A percentile compares a stretch with the other conserved stretches of the same genome.
phyloP scores from a whole-genome alignment of 2,329 filamentous ascomycete species.

The Penicillium sp. region DNA sequence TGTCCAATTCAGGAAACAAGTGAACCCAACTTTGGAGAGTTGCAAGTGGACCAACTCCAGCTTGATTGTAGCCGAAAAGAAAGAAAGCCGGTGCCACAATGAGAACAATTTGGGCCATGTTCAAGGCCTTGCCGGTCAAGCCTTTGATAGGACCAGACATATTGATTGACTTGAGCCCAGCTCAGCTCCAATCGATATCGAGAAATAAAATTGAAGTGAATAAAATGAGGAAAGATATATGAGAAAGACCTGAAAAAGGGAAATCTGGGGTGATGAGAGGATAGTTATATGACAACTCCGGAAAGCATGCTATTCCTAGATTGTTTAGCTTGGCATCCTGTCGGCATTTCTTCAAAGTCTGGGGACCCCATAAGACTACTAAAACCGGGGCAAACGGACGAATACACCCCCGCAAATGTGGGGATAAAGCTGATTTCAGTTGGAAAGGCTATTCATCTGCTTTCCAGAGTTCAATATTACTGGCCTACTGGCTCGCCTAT shows the following conservation, averaged over 20 bases:
- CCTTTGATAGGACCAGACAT: neutral
- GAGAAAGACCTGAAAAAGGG: neutral
- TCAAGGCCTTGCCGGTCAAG: neutral
- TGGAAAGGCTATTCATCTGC: neutral
- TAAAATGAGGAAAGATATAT: neutral
- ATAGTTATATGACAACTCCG: neutral
- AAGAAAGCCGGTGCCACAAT: constrained; percentile 31
- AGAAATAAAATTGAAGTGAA: neutral
- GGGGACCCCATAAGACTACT: constrained; percentile 18
- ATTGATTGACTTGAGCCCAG: neutral
- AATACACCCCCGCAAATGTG: constrained; percentile 14
- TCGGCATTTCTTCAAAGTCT: constrained; percentile 4
- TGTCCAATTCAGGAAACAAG: constrained; percentile 60
- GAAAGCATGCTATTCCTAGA: constrained; percentile 3
- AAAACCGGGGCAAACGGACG: constrained; percentile 10
- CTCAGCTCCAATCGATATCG: neutral
- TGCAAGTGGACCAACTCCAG: constrained; percentile 27
- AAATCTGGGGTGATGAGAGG: neutral
- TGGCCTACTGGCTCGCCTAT: neutral
- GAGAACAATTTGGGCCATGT: constrained; percentile 24
- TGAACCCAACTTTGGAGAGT: constrained; percentile 40
- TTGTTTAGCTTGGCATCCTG: neutral
- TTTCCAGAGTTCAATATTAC: neutral
- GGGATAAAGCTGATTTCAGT: neutral
- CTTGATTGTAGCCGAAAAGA: constrained; percentile 33